These are phyloP conservation scores for Oenanthe sinensis DNA, from an alignment of 129 eudicot species.

Conservation along the genomic window DNA sequence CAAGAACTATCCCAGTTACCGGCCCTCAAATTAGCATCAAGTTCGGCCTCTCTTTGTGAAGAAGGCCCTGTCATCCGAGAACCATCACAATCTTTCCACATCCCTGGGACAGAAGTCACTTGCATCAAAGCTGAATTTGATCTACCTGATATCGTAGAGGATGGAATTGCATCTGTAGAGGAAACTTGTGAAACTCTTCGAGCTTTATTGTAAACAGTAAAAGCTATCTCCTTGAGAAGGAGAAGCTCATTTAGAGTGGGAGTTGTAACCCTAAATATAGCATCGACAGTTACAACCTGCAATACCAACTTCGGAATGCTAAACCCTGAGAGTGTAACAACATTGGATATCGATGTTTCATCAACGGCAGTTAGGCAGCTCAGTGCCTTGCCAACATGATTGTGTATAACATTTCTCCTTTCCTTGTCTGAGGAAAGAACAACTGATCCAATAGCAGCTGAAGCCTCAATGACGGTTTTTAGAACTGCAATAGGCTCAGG, in stretches of 20 bases:
- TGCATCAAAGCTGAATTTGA: constrained; percentile 72
- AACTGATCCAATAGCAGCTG: constrained; percentile 73
- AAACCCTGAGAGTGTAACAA: constrained; percentile 75
- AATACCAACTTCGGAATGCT: constrained; percentile 78
- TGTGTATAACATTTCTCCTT: constrained; percentile 65
- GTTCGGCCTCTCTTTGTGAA: constrained; percentile 63
- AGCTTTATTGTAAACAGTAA: constrained; percentile 96
- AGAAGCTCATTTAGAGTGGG: constrained; percentile 69
- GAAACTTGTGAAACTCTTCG: constrained; percentile 69
- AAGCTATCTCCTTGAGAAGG: constrained; percentile 83
- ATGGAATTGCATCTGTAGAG: constrained; percentile 42
- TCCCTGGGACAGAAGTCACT: constrained; percentile 62
- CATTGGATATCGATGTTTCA: constrained; percentile 84
- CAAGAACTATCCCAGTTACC: constrained; percentile 94
- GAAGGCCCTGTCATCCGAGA: constrained; percentile 57
- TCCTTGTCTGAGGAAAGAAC: constrained; percentile 72
- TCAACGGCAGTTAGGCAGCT: constrained; percentile 80
- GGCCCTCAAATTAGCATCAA: constrained; percentile 61
- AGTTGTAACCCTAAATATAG: constrained; percentile 87
- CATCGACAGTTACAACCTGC: constrained; percentile 85
- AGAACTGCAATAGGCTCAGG: constrained; percentile 88
- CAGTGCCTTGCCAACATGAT: constrained; percentile 88
- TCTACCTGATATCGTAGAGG: constrained; percentile 44
- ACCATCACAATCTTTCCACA: constrained; percentile 88
- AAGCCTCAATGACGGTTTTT: constrained; percentile 75